Percentiles rank a stretch among this genome's conserved stretches.
These are phyloP conservation scores for Phytophthora pistaciae DNA, from an alignment of 352 stramenopile species.

Conservation along the genomic window DNA sequence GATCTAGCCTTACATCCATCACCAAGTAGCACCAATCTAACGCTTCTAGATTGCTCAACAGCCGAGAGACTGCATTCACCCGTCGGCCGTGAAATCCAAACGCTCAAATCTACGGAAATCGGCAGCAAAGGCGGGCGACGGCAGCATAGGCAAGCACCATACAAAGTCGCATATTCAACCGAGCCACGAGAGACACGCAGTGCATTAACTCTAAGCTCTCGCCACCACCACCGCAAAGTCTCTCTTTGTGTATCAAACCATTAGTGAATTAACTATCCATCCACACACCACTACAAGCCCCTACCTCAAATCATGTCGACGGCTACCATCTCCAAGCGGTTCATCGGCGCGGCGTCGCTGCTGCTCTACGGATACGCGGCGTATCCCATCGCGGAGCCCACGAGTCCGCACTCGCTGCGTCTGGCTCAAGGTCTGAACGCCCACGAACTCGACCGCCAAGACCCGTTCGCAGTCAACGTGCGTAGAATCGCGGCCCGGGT, in stretches of 20 bases:
- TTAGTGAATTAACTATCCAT: conserved; percentile 3
- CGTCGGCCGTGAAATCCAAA: neutral
- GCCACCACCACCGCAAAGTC: conserved; percentile 12
- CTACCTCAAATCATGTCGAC: conserved; percentile 24
- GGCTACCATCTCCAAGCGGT: conserved; percentile 40
- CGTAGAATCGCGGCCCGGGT: conserved; percentile 65
- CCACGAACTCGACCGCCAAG: conserved; percentile 59
- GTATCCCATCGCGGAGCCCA: conserved; percentile 71
- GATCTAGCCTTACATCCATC: no score
- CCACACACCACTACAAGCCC: neutral
- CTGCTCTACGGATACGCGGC: conserved; percentile 43
- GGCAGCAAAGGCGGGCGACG: neutral
- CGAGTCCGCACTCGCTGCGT: conserved; percentile 65
- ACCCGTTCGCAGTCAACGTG: conserved; percentile 75
- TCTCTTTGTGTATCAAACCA: conserved; percentile 34
- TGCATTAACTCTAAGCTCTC: conserved; percentile 4
- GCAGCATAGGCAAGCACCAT: conserved; percentile 31
- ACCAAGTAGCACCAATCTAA: neutral
- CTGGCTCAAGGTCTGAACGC: conserved; percentile 67
- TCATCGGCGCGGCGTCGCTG: conserved; percentile 34
- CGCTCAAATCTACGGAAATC: neutral
- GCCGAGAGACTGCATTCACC: neutral
- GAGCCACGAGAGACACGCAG: conserved; percentile 20
- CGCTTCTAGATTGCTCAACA: neutral
- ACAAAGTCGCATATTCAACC: conserved; percentile 1